A percentile compares a stretch with the other conserved stretches of the same genome.
Conservation (phyloP, 2,329 filamentous ascomycete genomes). For the Cordyceps javanica region DNA sequence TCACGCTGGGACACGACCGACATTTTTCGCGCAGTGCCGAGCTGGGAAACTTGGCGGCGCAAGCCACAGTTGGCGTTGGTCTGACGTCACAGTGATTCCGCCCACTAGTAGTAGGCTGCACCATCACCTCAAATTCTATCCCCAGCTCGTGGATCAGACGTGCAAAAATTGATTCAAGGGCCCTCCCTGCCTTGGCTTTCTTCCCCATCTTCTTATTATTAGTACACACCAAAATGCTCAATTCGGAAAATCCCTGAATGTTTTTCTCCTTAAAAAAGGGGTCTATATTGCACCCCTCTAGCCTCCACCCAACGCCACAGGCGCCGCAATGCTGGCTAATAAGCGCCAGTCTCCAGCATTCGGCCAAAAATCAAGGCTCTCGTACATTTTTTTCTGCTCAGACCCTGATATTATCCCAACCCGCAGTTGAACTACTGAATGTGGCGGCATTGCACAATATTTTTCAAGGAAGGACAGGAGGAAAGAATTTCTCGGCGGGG, state of each 20-base stretch:
- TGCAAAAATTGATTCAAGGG: neutral
- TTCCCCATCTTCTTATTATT: neutral
- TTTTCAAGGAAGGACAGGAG: no score
- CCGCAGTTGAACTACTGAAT: neutral
- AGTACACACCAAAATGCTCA: neutral
- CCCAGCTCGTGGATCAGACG: neutral
- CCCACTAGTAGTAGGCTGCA: neutral
- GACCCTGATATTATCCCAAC: neutral
- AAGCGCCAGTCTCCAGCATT: neutral
- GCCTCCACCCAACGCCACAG: neutral
- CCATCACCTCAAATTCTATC: neutral
- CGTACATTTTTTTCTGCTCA: neutral
- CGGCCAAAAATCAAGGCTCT: neutral
- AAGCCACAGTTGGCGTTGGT: neutral
- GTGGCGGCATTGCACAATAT: neutral
- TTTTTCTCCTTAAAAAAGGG: neutral
- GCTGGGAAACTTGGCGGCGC: neutral
- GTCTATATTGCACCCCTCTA: neutral
- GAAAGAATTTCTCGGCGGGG: no score
- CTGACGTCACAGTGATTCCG: conserved; percentile 5
- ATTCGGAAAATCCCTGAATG: conserved; percentile 5
- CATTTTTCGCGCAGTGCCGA: neutral
- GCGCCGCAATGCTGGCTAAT: conserved; percentile 1
- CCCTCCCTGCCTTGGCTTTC: neutral
- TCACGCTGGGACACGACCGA: neutral